Evolutionary conservation across 2,329 filamentous ascomycete species (phyloP).

Genomic region (Helicocarpus griseus): DNA sequence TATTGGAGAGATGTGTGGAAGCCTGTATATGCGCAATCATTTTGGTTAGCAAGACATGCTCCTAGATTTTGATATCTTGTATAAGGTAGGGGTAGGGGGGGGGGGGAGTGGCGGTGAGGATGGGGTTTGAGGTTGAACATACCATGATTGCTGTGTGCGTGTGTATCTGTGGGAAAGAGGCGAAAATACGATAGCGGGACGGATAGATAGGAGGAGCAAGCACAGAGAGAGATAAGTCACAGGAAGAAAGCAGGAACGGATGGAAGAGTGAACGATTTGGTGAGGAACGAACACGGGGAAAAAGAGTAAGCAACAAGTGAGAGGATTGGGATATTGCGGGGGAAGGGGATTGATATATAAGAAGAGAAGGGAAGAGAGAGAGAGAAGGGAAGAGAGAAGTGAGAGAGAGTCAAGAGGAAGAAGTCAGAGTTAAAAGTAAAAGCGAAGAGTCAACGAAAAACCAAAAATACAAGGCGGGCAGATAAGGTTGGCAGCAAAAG

Average conservation of each 20-base stretch:
- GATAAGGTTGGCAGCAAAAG: no score
- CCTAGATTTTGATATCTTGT: no score
- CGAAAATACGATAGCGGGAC: neutral
- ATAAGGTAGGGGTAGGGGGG: no score
- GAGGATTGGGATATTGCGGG: conserved; percentile 5
- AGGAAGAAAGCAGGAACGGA: neutral
- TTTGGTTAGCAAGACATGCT: neutral
- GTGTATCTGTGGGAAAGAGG: neutral
- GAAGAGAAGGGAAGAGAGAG: conserved; percentile 13
- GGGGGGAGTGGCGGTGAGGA: no score
- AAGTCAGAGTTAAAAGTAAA: neutral
- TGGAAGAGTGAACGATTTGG: neutral
- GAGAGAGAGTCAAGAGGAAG: neutral
- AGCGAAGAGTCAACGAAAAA: no score
- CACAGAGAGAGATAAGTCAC: neutral
- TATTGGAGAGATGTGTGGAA: conserved; percentile 38
- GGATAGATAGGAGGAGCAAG: neutral
- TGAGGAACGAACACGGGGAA: neutral
- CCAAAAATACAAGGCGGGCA: no score
- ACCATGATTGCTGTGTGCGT: neutral
- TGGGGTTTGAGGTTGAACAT: neutral
- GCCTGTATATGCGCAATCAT: conserved; percentile 17
- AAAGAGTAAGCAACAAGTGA: conserved; percentile 6
- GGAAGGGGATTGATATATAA: conserved; percentile 7
- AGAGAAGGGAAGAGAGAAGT: conserved; percentile 13